phyloP scores from a whole-genome alignment of 1,139 yeast genomes.

The Scheffersomyces insectosa region DNA sequence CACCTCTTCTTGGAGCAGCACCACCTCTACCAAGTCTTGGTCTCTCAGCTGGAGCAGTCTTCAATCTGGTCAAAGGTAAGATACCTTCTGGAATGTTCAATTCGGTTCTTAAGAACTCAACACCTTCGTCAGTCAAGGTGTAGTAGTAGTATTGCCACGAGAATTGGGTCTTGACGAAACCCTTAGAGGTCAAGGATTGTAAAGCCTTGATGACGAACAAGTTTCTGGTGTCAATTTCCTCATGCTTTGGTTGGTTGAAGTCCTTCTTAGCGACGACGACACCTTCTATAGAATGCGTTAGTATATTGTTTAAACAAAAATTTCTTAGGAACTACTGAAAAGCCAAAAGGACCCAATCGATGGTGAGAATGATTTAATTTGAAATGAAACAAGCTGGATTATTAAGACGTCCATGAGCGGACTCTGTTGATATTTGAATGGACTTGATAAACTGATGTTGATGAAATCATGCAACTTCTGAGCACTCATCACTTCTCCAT shows the following conservation, averaged over 20 bases:
- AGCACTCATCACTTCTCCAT: no score
- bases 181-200: constrained; percentile 98
- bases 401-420: no score
- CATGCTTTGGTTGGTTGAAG: constrained; percentile 97
- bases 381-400: no score
- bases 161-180: constrained; percentile 99
- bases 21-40: constrained; percentile 56
- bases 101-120: constrained; percentile 97
- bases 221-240: constrained; percentile 97
- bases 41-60: constrained; percentile 88
- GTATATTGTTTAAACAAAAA: constrained; percentile 15
- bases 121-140: constrained; percentile 99
- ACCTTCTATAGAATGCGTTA: constrained; percentile 70
- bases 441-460: no score
- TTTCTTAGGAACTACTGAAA: no score
- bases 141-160: constrained; percentile 99
- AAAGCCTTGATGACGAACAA: constrained; percentile 98
- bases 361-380: no score
- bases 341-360: no score
- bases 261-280: constrained; percentile 99
- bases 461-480: no score
- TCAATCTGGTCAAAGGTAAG: constrained; percentile 98
- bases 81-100: constrained; percentile 98
- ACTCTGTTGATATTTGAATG: no score
- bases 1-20: constrained; percentile 36